Base-by-base conservation (phyloP, 208 protist species). In the Acanthamoeba healyi region DNA sequence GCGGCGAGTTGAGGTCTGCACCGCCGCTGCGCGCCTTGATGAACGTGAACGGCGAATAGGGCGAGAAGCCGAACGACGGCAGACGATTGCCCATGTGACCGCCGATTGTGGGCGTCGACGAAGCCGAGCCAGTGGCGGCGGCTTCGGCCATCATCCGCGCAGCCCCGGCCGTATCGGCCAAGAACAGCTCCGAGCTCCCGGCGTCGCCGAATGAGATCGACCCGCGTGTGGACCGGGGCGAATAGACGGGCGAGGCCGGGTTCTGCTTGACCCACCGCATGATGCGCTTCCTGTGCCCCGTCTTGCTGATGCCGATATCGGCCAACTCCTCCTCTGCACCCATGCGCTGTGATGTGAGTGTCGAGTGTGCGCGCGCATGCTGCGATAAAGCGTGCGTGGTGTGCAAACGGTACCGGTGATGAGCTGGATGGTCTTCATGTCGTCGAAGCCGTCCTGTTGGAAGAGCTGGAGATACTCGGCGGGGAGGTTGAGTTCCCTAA, bases 401-500 rank as follows among this genome's bases (percentile, higher is more conserved):
- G n/a, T n/a, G n/a, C n/a, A n/a, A n/a, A n/a, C n/a, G n/a, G 70
- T 79, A 79, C 70, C 79, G 36, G 79, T 87, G 29, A 87, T 87
- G 44, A 87, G 79, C 79, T 87, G 42, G n/a, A 87, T 87, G n/a
- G 79, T 87, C 14, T 51, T 42, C 79, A 87, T 54, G 79, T 87
- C 79, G 46, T 87, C 79, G 32, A 87, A 87, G 79, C 79, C 79
- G 36, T 87, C 79, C 26, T 87, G n/a, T 38, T 63, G 24, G 38
- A 87, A 36, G 29, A 87, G 79, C 5, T 2, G 2, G 17, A 87
- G 46, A 38, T 87, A 87, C 46, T 61, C 49, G n/a, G 17, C 44
- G 26, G 79, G 79, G 44, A 87, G 79, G 46, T 61, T 26, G 32
- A 87, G 79, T 17, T 61, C 49, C 10, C 32, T 22, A 29, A 87